Conservation (phyloP, 306 rosid species). For the Vigna unguiculata region DNA sequence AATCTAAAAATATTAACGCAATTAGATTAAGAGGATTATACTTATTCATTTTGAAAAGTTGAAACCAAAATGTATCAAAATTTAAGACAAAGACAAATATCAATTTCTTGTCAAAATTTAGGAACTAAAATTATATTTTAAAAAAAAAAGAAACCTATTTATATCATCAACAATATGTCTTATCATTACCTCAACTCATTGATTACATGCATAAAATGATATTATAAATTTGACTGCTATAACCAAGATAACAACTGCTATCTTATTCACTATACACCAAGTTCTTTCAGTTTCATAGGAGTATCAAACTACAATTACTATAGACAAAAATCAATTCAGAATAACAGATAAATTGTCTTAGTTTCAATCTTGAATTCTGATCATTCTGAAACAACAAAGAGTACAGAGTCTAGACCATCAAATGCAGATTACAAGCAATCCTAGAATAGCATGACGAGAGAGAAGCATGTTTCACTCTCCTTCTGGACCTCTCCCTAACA, state of each 20-base stretch:
- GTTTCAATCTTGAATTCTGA: constrained; percentile 33
- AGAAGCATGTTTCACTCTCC: no score
- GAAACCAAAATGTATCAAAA: no score
- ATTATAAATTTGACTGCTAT: background rate
- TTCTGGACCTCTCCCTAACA: constrained; percentile 69
- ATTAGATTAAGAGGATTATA: no score
- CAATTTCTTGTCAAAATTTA: no score
- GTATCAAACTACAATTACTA: constrained; percentile 12
- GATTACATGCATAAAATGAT: background rate
- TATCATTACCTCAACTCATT: no score
- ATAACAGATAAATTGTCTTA: constrained; percentile 24
- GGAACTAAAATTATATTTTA: no score
- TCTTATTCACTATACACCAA: constrained; percentile 25
- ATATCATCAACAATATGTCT: no score
- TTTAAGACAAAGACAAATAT: no score
- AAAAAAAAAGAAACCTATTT: no score
- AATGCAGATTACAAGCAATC: constrained; percentile 18
- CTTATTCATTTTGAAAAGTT: no score
- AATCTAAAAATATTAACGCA: no score
- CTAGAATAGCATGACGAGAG: no score
- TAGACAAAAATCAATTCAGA: constrained; percentile 33
- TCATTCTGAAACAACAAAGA: constrained; percentile 14
- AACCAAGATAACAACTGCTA: background rate
- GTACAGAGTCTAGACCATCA: constrained; percentile 21
- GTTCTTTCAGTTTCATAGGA: background rate